phyloP scores from a whole-genome alignment of 1,284 basidiomycete species.

The Trichosporon inkin region DNA sequence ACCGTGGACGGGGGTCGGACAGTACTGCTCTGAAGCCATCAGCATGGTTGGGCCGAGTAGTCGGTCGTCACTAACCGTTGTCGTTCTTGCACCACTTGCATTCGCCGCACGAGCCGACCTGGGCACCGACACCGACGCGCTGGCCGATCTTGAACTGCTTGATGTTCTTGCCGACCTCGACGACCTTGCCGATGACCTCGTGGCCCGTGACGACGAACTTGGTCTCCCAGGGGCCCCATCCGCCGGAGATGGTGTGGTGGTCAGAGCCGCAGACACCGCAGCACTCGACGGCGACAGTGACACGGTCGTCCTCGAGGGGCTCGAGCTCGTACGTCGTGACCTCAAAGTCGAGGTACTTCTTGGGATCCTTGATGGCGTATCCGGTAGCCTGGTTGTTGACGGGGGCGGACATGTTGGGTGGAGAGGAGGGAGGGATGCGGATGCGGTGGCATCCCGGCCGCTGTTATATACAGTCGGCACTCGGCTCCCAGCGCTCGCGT shows the following conservation, averaged over 20 bases:
- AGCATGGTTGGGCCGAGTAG: slow-evolving; percentile 7
- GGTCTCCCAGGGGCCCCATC: slow-evolving; percentile 45
- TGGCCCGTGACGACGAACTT: slow-evolving; percentile 53
- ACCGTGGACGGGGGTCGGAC: slow-evolving; percentile 46
- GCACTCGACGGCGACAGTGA: slow-evolving; percentile 72
- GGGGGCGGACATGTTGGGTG: slow-evolving; percentile 13
- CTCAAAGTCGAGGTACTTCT: slow-evolving; percentile 49
- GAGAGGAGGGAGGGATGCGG: neutral
- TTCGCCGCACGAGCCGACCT: slow-evolving; percentile 47
- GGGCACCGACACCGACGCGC: slow-evolving; percentile 54
- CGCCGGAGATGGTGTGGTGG: slow-evolving; percentile 50
- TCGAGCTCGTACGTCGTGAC: slow-evolving; percentile 64
- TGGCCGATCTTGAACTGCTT: slow-evolving; percentile 52
- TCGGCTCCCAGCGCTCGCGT: no score
- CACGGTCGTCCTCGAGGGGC: slow-evolving; percentile 59
- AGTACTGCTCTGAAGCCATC: slow-evolving; percentile 49
- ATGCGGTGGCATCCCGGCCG: neutral
- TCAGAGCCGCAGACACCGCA: slow-evolving; percentile 48
- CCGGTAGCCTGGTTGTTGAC: slow-evolving; percentile 26
- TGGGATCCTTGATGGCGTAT: slow-evolving; percentile 45
- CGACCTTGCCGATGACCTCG: slow-evolving; percentile 53
- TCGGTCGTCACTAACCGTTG: slow-evolving; percentile 37
- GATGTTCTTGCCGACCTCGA: slow-evolving; percentile 51
- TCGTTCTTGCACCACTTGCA: slow-evolving; percentile 49
- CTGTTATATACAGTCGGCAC: slow-evolving; percentile 1